phyloP scores from a whole-genome alignment of 169 alveolate genomes.

The Babesia ovis region DNA sequence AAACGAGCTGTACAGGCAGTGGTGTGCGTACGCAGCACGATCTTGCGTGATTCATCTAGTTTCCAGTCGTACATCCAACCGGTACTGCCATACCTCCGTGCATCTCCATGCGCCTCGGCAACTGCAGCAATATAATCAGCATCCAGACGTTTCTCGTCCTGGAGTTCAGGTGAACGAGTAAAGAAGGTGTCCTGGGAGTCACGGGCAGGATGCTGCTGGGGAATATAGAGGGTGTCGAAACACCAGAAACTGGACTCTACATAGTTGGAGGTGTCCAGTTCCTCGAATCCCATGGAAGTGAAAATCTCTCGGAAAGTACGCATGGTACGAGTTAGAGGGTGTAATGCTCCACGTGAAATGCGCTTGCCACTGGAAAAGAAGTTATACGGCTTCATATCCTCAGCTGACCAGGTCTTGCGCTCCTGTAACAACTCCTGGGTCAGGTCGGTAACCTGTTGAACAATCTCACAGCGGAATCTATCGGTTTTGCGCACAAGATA shows the following conservation, averaged over 20 bases:
- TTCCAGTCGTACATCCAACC: constrained; percentile 98
- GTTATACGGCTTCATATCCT: constrained; percentile 84
- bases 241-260: constrained; percentile 99
- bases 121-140: constrained; percentile 89
- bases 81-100: constrained; percentile 93
- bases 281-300: constrained; percentile 93
- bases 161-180: constrained; percentile 79
- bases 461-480: constrained; percentile 51
- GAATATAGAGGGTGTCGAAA: constrained; percentile 98
- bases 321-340: constrained; percentile 77
- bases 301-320: constrained; percentile 49
- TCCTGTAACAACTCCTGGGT: constrained; percentile 86
- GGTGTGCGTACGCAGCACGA: constrained; percentile 96
- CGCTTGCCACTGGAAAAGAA: constrained; percentile 86
- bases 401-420: constrained; percentile 82
- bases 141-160: constrained; percentile 60
- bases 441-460: constrained; percentile 79
- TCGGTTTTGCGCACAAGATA: constrained; percentile 59
- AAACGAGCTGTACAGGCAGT: constrained; percentile 97
- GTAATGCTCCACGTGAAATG: constrained; percentile 85
- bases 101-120: constrained; percentile 89
- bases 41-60: constrained; percentile 72
- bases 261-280: constrained; percentile 97
- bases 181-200: constrained; percentile 99
- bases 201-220: constrained; percentile 99